Conservation (phyloP, 306 rosid species). For the Quercus aquifolioides region DNA sequence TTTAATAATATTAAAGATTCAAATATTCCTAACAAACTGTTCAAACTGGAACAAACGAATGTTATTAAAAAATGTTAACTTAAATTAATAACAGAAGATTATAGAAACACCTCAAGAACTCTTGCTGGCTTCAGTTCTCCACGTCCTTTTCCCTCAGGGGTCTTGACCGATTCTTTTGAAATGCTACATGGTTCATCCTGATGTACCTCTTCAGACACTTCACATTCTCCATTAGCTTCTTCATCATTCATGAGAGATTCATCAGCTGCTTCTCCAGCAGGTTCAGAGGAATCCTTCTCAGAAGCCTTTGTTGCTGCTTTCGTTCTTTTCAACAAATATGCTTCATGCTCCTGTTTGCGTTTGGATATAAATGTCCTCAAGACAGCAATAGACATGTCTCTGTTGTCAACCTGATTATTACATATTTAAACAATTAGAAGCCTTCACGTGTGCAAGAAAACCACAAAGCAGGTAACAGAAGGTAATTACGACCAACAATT, state of each 20-base stretch:
- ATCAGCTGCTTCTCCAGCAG: constrained; percentile 33
- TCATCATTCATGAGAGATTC: constrained; percentile 34
- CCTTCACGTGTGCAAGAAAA: not conserved
- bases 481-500: not conserved
- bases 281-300: constrained; percentile 44
- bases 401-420: constrained; percentile 77
- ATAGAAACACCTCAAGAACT: constrained; percentile 78
- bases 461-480: not conserved
- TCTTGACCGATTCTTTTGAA: constrained; percentile 39
- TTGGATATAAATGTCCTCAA: constrained; percentile 71
- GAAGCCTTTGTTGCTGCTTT: constrained; percentile 38
- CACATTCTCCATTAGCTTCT: constrained; percentile 50
- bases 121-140: constrained; percentile 64
- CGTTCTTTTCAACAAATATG: constrained; percentile 46
- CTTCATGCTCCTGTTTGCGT: constrained; percentile 71
- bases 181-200: constrained; percentile 46
- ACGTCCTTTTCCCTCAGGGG: constrained; percentile 52
- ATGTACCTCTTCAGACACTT: constrained; percentile 36
- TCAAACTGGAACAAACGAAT: not conserved
- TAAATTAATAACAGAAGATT: not conserved
- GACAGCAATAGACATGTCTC: constrained; percentile 95
- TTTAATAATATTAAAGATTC: not conserved
- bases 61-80: constrained; percentile 1
- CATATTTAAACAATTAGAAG: constrained; percentile 16
- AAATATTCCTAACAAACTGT: not conserved